phyloP scores from a whole-genome alignment of 2,329 filamentous ascomycete species.

The Botryotinia calthae region DNA sequence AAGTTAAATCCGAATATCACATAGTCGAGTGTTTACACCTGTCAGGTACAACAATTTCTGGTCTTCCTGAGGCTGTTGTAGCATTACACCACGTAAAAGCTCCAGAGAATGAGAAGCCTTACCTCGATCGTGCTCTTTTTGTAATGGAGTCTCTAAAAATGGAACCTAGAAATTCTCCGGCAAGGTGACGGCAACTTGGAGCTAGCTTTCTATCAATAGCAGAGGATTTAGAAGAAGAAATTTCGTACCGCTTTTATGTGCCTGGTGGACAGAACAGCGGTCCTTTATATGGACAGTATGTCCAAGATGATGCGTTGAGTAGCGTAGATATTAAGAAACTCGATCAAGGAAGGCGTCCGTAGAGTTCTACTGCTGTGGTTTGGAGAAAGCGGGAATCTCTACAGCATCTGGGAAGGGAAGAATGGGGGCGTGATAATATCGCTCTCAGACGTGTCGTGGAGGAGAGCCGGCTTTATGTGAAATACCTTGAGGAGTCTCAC shows the following conservation, averaged over 20 bases:
- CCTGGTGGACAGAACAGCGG: background rate
- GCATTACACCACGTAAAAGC: background rate
- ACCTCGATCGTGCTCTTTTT: background rate
- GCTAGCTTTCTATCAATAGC: background rate
- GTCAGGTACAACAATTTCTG: too few species aligned
- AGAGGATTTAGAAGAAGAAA: background rate
- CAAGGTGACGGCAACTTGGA: background rate
- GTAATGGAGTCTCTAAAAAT: background rate
- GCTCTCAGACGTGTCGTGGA: background rate
- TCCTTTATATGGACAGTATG: background rate
- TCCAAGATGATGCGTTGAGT: background rate
- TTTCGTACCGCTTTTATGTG: background rate
- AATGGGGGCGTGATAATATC: background rate
- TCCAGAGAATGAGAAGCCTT: background rate
- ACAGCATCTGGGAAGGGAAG: too few species aligned
- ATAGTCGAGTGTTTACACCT: background rate
- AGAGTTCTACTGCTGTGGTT: too few species aligned
- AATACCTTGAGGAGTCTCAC: background rate
- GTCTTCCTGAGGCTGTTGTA: background rate
- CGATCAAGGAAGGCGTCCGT: background rate
- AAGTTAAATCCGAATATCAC: background rate
- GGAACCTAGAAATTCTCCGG: rapidly evolving
- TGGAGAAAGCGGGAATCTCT: background rate
- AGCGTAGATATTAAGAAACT: background rate
- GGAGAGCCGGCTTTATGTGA: background rate